Base-by-base conservation (phyloP, 352 stramenopile genomes). In the Phytophthora sp. region DNA sequence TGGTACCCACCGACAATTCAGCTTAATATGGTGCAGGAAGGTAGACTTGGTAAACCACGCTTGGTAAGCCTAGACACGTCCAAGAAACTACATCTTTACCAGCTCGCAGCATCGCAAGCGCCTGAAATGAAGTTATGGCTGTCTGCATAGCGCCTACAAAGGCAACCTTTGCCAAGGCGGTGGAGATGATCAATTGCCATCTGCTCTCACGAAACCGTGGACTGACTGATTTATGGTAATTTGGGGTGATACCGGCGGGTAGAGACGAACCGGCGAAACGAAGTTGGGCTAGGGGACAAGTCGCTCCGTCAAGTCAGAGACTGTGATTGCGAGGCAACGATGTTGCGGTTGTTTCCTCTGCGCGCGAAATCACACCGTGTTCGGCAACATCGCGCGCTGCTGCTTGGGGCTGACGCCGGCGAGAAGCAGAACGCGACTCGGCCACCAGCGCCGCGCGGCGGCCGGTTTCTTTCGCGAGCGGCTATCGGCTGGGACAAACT, bases 201-300 rank as follows among this genome's bases (percentile, higher is more conserved):
- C 8, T 30, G 31, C 18, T 31, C 13, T 54, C 43, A 44, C n/a
- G n/a, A n/a, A n/a, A n/a, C n/a, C n/a, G n/a, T n/a, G n/a, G 11
- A 32, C 28, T 32, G 28, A 32, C 11, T 32, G 6, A 32, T 6
- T 32, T 32, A 32, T 11, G 11, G 6, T 32, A 32, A 50, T 28
- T n/a, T 9, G 28, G 13, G 41, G 42, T 41, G 38, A 60, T 60
- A 60, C 28, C 17, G 6, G 35, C 35, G 41, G 9, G 54, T 62
- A 62, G 17, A 56, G 35, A 48, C 54, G 9, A 62, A 35, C 52
- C 21, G 17, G 27, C 38, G 31, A 56, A 54, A 59, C 17, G 61
- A 69, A 69, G 61, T 59, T 54, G 61, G 61, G 61, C 13, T 69
- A 69, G 61, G 61, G 61, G 37, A 50, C 32, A 50, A 31, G 30